Conservation (phyloP, 345 rosid genomes). For the Toxicodendron radicans region DNA sequence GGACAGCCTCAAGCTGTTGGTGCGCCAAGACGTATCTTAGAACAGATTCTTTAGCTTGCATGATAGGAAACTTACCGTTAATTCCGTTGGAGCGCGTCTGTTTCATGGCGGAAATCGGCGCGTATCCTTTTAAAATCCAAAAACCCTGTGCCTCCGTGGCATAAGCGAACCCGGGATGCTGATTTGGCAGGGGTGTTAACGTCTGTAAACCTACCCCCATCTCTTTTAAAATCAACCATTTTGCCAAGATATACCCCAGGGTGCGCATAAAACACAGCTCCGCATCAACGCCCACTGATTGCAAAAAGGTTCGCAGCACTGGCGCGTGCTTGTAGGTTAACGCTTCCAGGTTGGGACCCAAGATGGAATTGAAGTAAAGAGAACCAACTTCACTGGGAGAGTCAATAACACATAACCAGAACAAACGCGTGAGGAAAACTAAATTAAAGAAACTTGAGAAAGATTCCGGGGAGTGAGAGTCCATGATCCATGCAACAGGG, state of each 20-base stretch:
- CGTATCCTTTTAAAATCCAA: constrained; percentile 73
- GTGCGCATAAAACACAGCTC: constrained; percentile 78
- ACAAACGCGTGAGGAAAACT: constrained; percentile 64
- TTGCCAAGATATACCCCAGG: constrained; percentile 69
- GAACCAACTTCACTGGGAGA: constrained; percentile 75
- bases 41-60: constrained; percentile 62
- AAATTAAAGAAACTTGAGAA: constrained; percentile 70
- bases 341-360: constrained; percentile 56
- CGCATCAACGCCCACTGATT: constrained; percentile 61
- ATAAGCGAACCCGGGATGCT: constrained; percentile 51
- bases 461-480: constrained; percentile 73
- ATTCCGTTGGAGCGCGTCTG: constrained; percentile 32
- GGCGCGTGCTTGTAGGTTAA: constrained; percentile 44
- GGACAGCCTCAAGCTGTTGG: constrained; percentile 71
- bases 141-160: constrained; percentile 77
- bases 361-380: constrained; percentile 56
- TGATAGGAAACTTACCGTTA: constrained; percentile 34
- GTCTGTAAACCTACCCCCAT: constrained; percentile 60
- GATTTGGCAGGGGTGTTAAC: constrained; percentile 33
- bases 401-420: constrained; percentile 69
- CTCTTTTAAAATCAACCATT: constrained; percentile 71
- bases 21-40: constrained; percentile 75
- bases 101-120: constrained; percentile 63
- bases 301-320: constrained; percentile 62
- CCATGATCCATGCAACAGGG: constrained; percentile 77